Evolutionary conservation across 148 eudicot species (phyloP), one percentile per base, ranked within the genome.

Genomic region (Persicaria maculosa): DNA sequence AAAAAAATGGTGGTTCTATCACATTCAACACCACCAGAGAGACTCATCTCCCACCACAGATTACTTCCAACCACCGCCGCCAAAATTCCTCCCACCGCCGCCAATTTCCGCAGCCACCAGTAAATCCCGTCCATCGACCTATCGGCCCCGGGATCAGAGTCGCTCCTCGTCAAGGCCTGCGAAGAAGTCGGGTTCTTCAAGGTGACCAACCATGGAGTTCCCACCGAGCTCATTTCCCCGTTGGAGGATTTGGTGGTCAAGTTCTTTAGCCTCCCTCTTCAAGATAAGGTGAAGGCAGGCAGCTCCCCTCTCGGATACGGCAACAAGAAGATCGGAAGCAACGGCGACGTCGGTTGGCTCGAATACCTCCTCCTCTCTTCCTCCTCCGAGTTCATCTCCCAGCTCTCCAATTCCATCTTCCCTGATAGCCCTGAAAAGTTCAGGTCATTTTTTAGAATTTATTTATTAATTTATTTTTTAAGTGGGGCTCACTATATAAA

Each of bases 281-380:
- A 50, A 2, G 81, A 79, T 1, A 92, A 92, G 72, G 85, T 86
- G 16, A 79, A 74, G 47, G 79, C 83, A 0, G 82, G 83, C 1
- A 74, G 86, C 0, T 77, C 74, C 15, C 90, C 94, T 0, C 85
- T 81, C 68, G 97, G 93, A 1, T 92, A 92, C 74, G 95, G 93
- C 0, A 88, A 80, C 82, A 86, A 80, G 71, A 81, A 36, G 47
- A 90, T 92, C 72, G 93, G 95, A 0, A 75, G 12, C 17, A 92
- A 87, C 73, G 95, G 97, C 3, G 97, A 92, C 50, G 79, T 87
- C 69, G 97, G 97, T 50, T 92, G 95, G 97, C 67, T 92, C 68
- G 97, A 92, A 61, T 92, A 88, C 68, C 87, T 86, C 22, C 80
- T 86, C 9, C 72, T 86, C 50, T 74, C 61, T 6, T 71, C 81